Evolutionary conservation across 1,284 basidiomycete genomes (phyloP).

Genomic region (Phellopilus nigrolimitatus): DNA sequence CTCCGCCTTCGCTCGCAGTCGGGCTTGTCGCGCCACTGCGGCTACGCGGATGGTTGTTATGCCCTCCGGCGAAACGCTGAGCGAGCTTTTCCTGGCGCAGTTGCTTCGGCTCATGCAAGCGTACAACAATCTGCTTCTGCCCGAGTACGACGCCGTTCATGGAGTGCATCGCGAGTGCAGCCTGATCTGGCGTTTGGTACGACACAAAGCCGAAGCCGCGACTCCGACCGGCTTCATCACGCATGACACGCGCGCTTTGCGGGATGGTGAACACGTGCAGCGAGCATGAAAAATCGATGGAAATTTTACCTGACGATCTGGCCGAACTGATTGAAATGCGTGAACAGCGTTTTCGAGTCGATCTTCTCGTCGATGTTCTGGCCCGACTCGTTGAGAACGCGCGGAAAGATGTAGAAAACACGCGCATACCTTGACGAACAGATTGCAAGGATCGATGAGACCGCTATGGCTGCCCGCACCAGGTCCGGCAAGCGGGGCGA

Average conservation of each 20-base stretch:
- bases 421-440: conserved; percentile 74
- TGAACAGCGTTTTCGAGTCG: conserved; percentile 76
- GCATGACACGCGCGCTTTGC: conserved; percentile 86
- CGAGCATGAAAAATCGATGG: conserved; percentile 12
- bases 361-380: conserved; percentile 84
- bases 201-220: conserved; percentile 96
- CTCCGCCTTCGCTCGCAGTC: conserved; percentile 72
- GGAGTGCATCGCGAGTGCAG: conserved; percentile 62
- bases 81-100: conserved; percentile 84
- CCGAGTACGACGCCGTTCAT: conserved; percentile 78
- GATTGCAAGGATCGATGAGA: conserved; percentile 85
- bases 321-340: conserved; percentile 78
- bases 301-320: conserved; percentile 72
- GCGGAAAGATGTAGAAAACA: background rate
- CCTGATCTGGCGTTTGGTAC: conserved; percentile 79
- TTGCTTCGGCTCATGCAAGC: conserved; percentile 87
- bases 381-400: background rate
- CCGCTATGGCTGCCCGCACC: conserved; percentile 79
- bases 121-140: conserved; percentile 75
- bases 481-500: conserved; percentile 66
- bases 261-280: conserved; percentile 16
- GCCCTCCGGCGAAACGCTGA: conserved; percentile 58
- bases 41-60: conserved; percentile 71
- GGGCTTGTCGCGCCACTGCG: conserved; percentile 79
- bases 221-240: conserved; percentile 78